Evolutionary conservation across 225 moss, liverwort and hornwort genomes (phyloP), one percentile per base, ranked within the genome.

Genomic region (Thuidium tamariscinum): DNA sequence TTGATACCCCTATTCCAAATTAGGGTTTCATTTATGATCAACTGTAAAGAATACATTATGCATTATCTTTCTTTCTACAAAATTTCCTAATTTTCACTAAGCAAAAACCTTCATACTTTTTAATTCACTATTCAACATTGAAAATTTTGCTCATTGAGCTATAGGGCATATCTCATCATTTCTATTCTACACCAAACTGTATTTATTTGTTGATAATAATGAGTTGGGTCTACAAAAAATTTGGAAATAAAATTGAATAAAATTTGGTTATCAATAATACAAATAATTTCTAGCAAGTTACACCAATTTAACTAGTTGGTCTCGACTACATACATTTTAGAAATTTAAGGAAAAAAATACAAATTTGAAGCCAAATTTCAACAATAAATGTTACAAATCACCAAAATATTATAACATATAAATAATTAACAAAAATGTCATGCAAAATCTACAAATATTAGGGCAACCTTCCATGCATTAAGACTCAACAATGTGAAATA

Each of bases 401-500:
- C 4, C 69, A 1, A 69, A 42, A 15, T 15, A 67, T 1, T 7
- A 8, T 3, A 26, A 14, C 1, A 4, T 26, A 0, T 26, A 26
- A 13, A 41, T 26, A 42, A 1, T 13, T 42, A 26, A 70, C 1
- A 69, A 69, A 2, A 25, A 36, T 7, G 39, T 14, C 19, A 19
- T 65, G 4, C 66, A 36, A 36, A 66, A 66, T n/a, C 36, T 10
- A n/a, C 66, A 36, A 7, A 68, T 39, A 68, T 14, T 36, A 22
- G 13, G 14, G 0, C 1, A 22, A 0, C 4, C 25, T 68, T 37
- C 36, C 3, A 66, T 21, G 12, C 21, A 37, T 3, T 3, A 23
- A 68, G 5, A 25, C 4, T 68, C 0, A 2, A 13, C 23, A 25
- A 3, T 2, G 0, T 23, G 25, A 2, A 25, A 12, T 68, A 7